These are phyloP conservation scores for Colletotrichum musicola DNA, from an alignment of 2,329 filamentous ascomycete species.

Conservation along the genomic window DNA sequence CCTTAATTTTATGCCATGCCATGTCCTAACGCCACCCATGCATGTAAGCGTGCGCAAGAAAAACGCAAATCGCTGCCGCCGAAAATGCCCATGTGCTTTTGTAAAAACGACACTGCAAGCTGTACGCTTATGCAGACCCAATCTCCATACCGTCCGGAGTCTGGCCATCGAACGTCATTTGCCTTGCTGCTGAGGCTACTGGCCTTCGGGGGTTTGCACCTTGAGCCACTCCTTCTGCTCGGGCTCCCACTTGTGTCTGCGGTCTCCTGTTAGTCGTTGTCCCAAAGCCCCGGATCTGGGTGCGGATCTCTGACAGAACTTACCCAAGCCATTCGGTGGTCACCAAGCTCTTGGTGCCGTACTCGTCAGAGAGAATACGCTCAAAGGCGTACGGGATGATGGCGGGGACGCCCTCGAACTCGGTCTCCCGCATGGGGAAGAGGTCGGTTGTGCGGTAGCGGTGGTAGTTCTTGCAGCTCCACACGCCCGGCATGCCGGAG, in stretches of 20 bases:
- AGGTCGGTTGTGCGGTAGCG: conserved; percentile 77
- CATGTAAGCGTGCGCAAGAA: conserved; percentile 19
- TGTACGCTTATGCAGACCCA: conserved; percentile 4
- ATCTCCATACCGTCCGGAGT: neutral
- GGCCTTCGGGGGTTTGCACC: conserved; percentile 38
- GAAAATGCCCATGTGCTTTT: conserved; percentile 8
- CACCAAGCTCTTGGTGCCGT: conserved; percentile 71
- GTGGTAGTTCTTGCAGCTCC: conserved; percentile 86
- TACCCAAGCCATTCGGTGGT: conserved; percentile 73
- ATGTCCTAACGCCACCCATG: conserved; percentile 31
- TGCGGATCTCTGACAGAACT: conserved; percentile 46
- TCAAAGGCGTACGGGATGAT: conserved; percentile 78
- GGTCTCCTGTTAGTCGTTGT: conserved; percentile 35
- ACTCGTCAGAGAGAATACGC: conserved; percentile 74
- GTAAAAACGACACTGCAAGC: neutral
- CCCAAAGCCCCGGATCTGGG: conserved; percentile 5
- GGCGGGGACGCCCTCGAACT: conserved; percentile 80
- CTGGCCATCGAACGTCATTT: conserved; percentile 1
- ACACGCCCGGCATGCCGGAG: conserved; percentile 70
- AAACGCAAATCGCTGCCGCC: conserved; percentile 21
- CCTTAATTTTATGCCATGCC: conserved; percentile 29
- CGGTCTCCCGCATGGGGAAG: conserved; percentile 79
- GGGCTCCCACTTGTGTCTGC: conserved; percentile 72
- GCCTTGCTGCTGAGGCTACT: conserved; percentile 10
- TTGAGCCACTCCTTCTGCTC: conserved; percentile 71